Evolutionary conservation across 2,329 filamentous ascomycete species (phyloP), one percentile per base, ranked within the genome.

Genomic region (Chaetomiaceae sp.): DNA sequence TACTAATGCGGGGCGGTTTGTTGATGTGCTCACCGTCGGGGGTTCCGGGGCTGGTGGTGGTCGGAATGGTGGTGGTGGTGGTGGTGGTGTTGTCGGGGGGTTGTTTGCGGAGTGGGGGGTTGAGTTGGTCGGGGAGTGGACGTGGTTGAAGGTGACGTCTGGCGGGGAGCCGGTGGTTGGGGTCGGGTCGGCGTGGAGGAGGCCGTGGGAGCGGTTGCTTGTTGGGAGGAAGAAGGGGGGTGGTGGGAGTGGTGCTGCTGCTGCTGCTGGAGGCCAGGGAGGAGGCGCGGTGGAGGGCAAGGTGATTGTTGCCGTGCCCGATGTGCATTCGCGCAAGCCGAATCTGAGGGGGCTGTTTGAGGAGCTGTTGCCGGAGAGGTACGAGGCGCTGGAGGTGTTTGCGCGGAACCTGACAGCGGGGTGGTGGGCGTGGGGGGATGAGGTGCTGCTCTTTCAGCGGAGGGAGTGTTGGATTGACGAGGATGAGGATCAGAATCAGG

Each of bases 361-460:
- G 48, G 68, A 73, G 4, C 60, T 82, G n/a, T 60, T 87, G 23
- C 70, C 71, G 0, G 57, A 62, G 3, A 65, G 71, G 2, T 84
- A 81, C 58, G 62, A 64, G 14, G 86, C 78, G 2, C 70, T 91
- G n/a, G 88, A 93, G 66, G 73, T 91, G 2, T 93, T 92, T 69
- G 85, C 87, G 1, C 75, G 88, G 50, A 82, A 86, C 63, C 68
- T 89, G 39, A 88, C 87, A 2, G 76, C 81, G 7, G 85, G 85
- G 0, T 92, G 88, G 87, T 87, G 83, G 77, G 78, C 79, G 23
- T 91, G 86, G 86, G 88, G 88, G 3, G 77, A 90, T 58, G 83
- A 92, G 60, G 83, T 80, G 8, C 66, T 89, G 51, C 79, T 79
- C 54, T 90, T 86, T 60, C 88, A 91, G 62, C 73, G 76, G 53